Conservation (phyloP, 768 basidiomycete genomes). For the Phlebiopsis flavidoalba region DNA sequence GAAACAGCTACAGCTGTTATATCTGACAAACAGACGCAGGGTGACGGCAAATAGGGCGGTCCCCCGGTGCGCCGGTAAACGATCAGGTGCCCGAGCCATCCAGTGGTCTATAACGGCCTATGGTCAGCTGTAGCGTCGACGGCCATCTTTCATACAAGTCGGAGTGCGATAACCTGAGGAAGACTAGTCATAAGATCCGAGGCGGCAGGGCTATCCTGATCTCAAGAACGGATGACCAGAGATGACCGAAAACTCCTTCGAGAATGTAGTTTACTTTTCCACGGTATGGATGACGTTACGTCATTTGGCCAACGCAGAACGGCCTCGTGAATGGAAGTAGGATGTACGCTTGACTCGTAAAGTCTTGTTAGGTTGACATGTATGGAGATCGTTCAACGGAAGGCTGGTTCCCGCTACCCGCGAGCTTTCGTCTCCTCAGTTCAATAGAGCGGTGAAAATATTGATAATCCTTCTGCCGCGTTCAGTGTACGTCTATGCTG, state of each 20-base stretch:
- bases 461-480: too few relatives aligned
- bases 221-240: not conserved
- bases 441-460: too few relatives aligned
- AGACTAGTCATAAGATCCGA: not conserved
- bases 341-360: too few relatives aligned
- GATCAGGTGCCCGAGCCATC: not conserved
- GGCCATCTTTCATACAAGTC: not conserved
- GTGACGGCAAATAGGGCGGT: not conserved
- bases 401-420: too few relatives aligned
- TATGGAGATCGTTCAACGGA: too few relatives aligned
- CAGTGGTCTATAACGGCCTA: not conserved
- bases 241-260: not conserved
- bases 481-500: too few relatives aligned
- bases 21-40: not conserved
- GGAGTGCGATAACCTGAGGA: not conserved
- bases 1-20: not conserved
- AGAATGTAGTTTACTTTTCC: not conserved
- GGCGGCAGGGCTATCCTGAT: not conserved
- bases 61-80: not conserved
- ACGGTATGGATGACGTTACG: not conserved
- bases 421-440: too few relatives aligned
- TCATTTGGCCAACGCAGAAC: not conserved
- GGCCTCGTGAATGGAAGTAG: too few relatives aligned
- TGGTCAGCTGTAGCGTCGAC: not conserved
- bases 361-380: too few relatives aligned